These are phyloP conservation scores for Nemania sp. DNA, from an alignment of 2,329 filamentous ascomycete genomes.

Conservation along the genomic window DNA sequence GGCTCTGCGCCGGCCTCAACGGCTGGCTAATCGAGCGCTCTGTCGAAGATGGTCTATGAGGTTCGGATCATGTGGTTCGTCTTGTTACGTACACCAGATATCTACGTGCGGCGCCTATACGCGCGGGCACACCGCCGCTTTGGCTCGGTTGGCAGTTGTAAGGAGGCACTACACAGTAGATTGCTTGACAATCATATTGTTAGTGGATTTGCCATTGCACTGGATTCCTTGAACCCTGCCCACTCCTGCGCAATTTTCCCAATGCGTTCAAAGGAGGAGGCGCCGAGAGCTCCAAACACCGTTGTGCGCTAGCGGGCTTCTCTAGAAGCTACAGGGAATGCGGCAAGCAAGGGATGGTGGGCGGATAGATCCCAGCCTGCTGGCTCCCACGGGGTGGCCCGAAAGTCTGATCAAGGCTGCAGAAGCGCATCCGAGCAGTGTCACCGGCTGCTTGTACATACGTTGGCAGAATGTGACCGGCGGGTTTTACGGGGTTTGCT, in stretches of 20 bases:
- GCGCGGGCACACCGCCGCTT: constrained; percentile 40
- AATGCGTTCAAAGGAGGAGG: constrained; percentile 32
- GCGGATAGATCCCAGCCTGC: constrained; percentile 41
- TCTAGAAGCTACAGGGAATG: constrained; percentile 31
- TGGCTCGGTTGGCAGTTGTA: too few species aligned
- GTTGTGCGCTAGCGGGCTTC: constrained; percentile 32
- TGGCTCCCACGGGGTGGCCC: constrained; percentile 41
- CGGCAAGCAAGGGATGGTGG: constrained; percentile 36
- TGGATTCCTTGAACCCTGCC: constrained; percentile 31
- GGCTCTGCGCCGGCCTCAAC: background rate
- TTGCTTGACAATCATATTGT: constrained; percentile 20
- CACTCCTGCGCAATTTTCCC: constrained; percentile 29
- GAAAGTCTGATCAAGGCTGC: constrained; percentile 38
- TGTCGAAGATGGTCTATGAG: too few species aligned
- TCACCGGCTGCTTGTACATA: constrained; percentile 18
- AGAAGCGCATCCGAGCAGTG: constrained; percentile 27
- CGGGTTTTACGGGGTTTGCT: constrained; percentile 16
- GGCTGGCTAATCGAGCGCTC: background rate
- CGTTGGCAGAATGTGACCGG: constrained; percentile 24
- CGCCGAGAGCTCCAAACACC: constrained; percentile 27
- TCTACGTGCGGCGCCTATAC: too few species aligned
- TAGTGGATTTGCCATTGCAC: constrained; percentile 20
- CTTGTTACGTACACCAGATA: too few species aligned
- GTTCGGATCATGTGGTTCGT: background rate
- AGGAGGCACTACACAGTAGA: too few species aligned